These are phyloP conservation scores for Oehlia diaphana DNA, from an alignment of 192 early-diverging fungal species.

Conservation along the genomic window DNA sequence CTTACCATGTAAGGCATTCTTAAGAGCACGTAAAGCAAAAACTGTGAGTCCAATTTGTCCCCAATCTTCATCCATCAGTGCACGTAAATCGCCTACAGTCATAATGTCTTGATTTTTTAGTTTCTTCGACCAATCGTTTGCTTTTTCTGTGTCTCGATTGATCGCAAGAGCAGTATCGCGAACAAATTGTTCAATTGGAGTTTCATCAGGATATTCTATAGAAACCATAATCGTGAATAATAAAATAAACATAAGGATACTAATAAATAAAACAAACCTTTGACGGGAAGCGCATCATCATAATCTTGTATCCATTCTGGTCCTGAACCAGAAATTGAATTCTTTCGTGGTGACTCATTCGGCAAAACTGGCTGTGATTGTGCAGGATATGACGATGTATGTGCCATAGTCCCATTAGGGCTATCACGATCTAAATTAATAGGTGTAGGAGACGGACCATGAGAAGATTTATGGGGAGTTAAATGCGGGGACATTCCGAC, in stretches of 20 bases:
- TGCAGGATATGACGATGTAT: background rate
- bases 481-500: conserved; percentile 2
- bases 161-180: conserved; percentile 64
- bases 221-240: background rate
- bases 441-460: background rate
- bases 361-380: background rate
- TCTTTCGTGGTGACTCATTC: conserved; percentile 1
- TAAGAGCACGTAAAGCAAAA: conserved; percentile 55
- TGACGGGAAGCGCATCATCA: conserved; percentile 11
- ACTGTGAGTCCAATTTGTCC: conserved; percentile 58
- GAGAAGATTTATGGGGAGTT: conserved; percentile 3
- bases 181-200: conserved; percentile 69
- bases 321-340: conserved; percentile 8
- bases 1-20: conserved; percentile 55
- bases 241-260: background rate
- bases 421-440: conserved; percentile 2
- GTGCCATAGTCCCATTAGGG: background rate
- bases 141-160: conserved; percentile 69
- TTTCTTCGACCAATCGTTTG: conserved; percentile 67
- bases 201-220: conserved; percentile 58
- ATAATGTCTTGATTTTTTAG: conserved; percentile 74
- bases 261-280: conserved; percentile 8
- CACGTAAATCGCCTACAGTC: conserved; percentile 75
- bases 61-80: conserved; percentile 76
- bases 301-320: conserved; percentile 2